Evolutionary conservation across 2,329 filamentous ascomycete species (phyloP).

Genomic region (Paecilomyces fulvus): DNA sequence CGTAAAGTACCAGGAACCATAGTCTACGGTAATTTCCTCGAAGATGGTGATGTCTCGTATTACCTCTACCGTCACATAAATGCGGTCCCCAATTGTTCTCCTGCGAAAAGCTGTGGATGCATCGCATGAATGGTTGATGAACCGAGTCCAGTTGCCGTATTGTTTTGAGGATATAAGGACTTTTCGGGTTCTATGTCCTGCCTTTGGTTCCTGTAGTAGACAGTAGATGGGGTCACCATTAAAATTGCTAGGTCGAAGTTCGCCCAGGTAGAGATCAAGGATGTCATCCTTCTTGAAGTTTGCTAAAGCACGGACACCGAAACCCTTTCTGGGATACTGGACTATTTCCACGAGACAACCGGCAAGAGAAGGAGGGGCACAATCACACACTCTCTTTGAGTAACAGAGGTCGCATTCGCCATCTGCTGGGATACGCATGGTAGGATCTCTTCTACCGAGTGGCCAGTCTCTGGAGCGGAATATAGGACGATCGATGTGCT

Average conservation of each 20-base stretch:
- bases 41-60: conserved; percentile 19
- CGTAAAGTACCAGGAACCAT: conserved; percentile 16
- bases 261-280: conserved; percentile 19
- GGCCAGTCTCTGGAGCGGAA: conserved; percentile 7
- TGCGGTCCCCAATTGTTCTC: conserved; percentile 13
- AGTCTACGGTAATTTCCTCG: conserved; percentile 27
- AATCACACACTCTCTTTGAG: conserved; percentile 11
- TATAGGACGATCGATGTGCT: conserved; percentile 7
- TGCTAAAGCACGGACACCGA: conserved; percentile 22
- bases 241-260: conserved; percentile 7
- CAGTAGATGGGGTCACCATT: conserved; percentile 11
- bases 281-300: conserved; percentile 15
- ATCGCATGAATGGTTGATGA: conserved; percentile 28
- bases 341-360: conserved; percentile 21
- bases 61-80: conserved; percentile 13
- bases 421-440: conserved; percentile 7
- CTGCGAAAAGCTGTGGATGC: conserved; percentile 12
- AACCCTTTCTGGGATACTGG: conserved; percentile 18
- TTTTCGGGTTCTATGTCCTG: not conserved
- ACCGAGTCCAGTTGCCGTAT: conserved; percentile 28
- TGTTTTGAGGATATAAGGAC: conserved; percentile 11
- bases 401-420: conserved; percentile 13
- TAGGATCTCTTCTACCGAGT: conserved; percentile 5
- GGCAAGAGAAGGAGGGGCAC: conserved; percentile 7
- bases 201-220: conserved; percentile 5